Evolutionary conservation across 768 basidiomycete genomes (phyloP).

Genomic region (Grammothele lineata): DNA sequence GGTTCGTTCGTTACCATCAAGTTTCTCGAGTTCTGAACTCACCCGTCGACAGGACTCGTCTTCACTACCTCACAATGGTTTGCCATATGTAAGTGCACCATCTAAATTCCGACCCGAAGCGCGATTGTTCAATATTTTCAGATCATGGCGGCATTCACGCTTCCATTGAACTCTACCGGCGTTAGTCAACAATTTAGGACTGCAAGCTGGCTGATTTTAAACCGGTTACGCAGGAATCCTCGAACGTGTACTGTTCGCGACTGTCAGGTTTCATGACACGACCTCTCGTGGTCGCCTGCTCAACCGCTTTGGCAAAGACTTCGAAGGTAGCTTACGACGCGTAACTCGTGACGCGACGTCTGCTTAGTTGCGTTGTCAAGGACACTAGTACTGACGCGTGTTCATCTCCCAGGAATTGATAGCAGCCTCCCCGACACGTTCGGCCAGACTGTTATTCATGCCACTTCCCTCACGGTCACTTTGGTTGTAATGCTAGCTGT

Average conservation of each 20-base stretch:
- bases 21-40: too few species aligned
- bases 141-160: constrained; percentile 67
- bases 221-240: constrained; percentile 37
- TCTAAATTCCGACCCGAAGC: not conserved
- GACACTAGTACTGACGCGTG: not conserved
- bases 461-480: constrained; percentile 72
- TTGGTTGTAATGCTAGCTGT: too few species aligned
- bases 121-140: constrained; percentile 36
- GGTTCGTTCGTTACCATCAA: too few species aligned
- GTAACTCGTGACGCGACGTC: too few species aligned
- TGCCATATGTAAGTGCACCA: constrained; percentile 52
- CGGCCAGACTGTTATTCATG: constrained; percentile 65
- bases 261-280: constrained; percentile 90
- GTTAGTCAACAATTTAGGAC: constrained; percentile 27
- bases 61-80: constrained; percentile 48
- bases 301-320: constrained; percentile 86
- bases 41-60: constrained; percentile 25
- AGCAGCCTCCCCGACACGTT: constrained; percentile 82
- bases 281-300: constrained; percentile 77
- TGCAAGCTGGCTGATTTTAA: constrained; percentile 26
- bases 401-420: constrained; percentile 61
- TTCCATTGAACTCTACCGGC: constrained; percentile 69
- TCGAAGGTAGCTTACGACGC: constrained; percentile 52
- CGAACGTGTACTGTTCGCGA: constrained; percentile 77
- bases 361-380: not conserved